Evolutionary conservation across 331 rosid species (phyloP).

Genomic region (Malus hybrid): DNA sequence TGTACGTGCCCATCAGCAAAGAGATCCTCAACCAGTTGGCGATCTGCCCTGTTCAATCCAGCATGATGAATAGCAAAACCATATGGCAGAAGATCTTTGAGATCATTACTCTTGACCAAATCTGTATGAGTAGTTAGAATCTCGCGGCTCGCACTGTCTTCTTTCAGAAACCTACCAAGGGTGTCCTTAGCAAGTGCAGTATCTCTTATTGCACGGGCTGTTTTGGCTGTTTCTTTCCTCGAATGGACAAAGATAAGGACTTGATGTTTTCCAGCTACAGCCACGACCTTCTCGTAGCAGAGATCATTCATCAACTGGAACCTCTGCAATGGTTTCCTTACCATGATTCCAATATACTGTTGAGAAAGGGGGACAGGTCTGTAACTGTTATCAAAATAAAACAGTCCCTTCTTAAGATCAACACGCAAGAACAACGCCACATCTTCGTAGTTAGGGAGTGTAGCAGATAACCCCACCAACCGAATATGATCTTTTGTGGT

Average conservation of each 20-base stretch:
- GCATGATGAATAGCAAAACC: conserved; percentile 98
- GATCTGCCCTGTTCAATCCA: conserved; percentile 84
- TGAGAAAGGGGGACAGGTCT: conserved; percentile 97
- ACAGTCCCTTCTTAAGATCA: conserved; percentile 59
- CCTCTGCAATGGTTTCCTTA: conserved; percentile 96
- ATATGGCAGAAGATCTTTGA: conserved; percentile 87
- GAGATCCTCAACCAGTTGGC: conserved; percentile 94
- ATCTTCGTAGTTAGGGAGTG: conserved; percentile 85
- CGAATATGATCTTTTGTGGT: conserved; percentile 85
- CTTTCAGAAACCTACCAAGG: conserved; percentile 82
- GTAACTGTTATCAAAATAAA: conserved; percentile 79
- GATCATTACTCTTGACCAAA: conserved; percentile 89
- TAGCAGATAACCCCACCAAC: conserved; percentile 91
- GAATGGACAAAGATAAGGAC: conserved; percentile 94
- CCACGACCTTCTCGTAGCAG: conserved; percentile 91
- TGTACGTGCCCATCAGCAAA: conserved; percentile 93
- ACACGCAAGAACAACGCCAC: conserved; percentile 91
- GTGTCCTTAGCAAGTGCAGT: conserved; percentile 94
- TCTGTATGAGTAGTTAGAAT: conserved; percentile 93
- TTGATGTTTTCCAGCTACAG: conserved; percentile 93
- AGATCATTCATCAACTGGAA: conserved; percentile 96
- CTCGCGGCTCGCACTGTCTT: conserved; percentile 96
- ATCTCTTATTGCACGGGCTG: conserved; percentile 95
- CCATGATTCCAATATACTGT: conserved; percentile 81
- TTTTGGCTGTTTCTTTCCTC: conserved; percentile 92